Evolutionary conservation across 495 filamentous ascomycete species (phyloP).

Genomic region (Chlorociboria aeruginascens): DNA sequence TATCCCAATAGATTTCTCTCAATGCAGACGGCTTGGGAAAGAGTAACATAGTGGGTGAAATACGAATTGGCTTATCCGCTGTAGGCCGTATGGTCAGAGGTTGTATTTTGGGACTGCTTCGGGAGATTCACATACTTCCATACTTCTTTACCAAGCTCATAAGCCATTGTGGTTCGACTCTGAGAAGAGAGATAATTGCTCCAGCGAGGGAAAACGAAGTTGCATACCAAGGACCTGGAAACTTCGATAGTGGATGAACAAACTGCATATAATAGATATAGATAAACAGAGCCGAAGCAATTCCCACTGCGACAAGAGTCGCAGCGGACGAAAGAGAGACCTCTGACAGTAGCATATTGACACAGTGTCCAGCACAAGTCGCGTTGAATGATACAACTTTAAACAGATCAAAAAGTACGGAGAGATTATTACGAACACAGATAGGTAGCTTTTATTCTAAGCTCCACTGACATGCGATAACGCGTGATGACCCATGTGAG

Average conservation of each 20-base stretch:
- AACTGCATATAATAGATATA: conserved; percentile 8
- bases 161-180: background rate
- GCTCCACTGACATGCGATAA: background rate
- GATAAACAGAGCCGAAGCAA: background rate
- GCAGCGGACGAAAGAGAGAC: background rate
- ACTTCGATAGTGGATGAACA: conserved; percentile 30
- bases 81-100: background rate
- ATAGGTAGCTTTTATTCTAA: background rate
- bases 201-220: background rate
- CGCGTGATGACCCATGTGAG: too few relatives aligned
- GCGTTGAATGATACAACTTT: background rate
- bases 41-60: conserved; percentile 19
- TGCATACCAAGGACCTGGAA: conserved; percentile 29
- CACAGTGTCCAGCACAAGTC: background rate
- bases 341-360: background rate
- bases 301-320: background rate
- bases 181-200: background rate
- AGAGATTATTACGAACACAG: background rate
- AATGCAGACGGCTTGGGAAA: too few relatives aligned
- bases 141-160: background rate
- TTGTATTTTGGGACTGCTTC: background rate
- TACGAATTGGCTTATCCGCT: background rate
- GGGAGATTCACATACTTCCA: background rate
- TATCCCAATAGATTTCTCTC: too few relatives aligned
- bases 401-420: background rate